Evolutionary conservation across 345 rosid species (phyloP).

Genomic region (Acer negundo): DNA sequence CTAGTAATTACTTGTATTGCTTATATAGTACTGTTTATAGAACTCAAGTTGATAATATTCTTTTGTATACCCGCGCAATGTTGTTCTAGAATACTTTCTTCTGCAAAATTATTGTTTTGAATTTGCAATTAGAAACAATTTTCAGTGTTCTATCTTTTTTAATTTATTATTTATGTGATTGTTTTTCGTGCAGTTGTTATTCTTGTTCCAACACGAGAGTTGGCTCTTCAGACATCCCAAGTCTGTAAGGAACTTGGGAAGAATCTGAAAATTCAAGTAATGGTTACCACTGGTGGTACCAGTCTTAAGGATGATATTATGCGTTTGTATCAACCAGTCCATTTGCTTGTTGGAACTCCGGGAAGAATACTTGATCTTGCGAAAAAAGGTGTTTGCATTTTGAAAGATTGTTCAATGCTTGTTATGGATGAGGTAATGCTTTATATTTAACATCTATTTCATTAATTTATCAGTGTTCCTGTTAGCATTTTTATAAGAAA

Average conservation of each 20-base stretch:
- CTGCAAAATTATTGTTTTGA: background rate
- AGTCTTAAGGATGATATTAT: conserved; percentile 99
- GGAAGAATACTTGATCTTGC: conserved; percentile 98
- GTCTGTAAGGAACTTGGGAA: conserved; percentile 99
- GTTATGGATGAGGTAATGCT: conserved; percentile 93
- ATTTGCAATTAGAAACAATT: background rate
- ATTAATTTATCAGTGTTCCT: background rate
- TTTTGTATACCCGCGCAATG: background rate
- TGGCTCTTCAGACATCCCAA: conserved; percentile 99
- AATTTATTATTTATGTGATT: conserved; percentile 3
- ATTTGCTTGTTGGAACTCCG: conserved; percentile 97
- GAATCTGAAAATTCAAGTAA: conserved; percentile 88
- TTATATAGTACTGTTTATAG: background rate
- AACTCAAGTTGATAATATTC: background rate
- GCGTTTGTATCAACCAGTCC: conserved; percentile 98
- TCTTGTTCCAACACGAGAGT: conserved; percentile 94
- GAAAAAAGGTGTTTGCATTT: conserved; percentile 87
- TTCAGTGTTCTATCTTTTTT: background rate
- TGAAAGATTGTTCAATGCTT: conserved; percentile 96
- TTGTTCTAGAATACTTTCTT: background rate
- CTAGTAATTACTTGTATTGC: background rate
- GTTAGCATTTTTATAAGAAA: conserved; percentile 4
- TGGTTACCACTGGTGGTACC: conserved; percentile 99
- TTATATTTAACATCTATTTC: background rate
- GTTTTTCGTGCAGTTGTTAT: conserved; percentile 66